Evolutionary conservation across 768 basidiomycete genomes (phyloP).

Genomic region (Kwoniella dejecticola): DNA sequence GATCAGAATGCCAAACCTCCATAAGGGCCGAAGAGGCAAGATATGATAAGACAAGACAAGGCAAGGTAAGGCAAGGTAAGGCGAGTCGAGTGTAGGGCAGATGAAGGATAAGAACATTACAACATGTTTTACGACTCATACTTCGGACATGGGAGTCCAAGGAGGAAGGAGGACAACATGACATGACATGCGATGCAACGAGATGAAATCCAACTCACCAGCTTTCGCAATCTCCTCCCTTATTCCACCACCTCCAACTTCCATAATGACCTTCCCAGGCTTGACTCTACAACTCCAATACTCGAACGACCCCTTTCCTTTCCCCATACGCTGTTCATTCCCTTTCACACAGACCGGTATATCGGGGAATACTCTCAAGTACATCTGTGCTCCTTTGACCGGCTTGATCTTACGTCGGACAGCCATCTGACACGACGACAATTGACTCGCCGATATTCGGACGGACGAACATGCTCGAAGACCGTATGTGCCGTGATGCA

Average conservation of each 20-base stretch:
- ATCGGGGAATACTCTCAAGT: slow-evolving; percentile 89
- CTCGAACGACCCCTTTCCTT: slow-evolving; percentile 97
- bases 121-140: no score
- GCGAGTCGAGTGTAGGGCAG: no score
- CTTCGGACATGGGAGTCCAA: no score
- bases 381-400: slow-evolving; percentile 84
- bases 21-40: no score
- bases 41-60: no score
- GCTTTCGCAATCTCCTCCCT: slow-evolving; percentile 56
- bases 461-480: slow-evolving; percentile 81
- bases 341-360: slow-evolving; percentile 98
- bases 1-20: no score
- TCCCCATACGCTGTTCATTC: slow-evolving; percentile 99
- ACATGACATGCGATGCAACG: background rate
- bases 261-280: slow-evolving; percentile 86
- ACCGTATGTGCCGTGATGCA: slow-evolving; percentile 90
- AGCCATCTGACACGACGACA: slow-evolving; percentile 80
- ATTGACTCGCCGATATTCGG: slow-evolving; percentile 84
- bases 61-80: no score
- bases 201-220: slow-evolving; percentile 21
- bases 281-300: slow-evolving; percentile 95
- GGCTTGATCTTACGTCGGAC: slow-evolving; percentile 85
- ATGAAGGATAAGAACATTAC: no score
- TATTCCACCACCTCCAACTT: slow-evolving; percentile 85
- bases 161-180: no score